Percentiles rank a stretch among this genome's conserved stretches.
Evolutionary conservation across 78 protist species (phyloP).

Genomic region (Dictyostelium firmibasis): DNA sequence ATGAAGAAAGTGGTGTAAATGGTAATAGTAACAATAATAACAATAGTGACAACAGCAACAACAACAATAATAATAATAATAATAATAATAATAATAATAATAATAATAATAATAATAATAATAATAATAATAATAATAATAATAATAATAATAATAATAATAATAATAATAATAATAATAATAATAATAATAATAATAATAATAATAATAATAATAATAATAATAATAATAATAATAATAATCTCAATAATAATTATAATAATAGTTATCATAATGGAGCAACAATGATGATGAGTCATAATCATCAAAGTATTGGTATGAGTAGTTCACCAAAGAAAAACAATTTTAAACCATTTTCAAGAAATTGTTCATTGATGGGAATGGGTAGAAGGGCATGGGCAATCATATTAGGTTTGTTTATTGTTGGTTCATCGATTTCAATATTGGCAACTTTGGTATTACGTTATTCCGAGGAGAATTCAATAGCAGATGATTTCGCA

Average conservation of each 20-base stretch:
- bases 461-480: slow-evolving; percentile 40
- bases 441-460: slow-evolving; percentile 43
- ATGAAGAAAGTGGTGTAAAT: background rate
- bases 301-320: background rate
- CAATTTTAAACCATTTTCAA: slow-evolving; percentile 33
- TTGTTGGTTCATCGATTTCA: slow-evolving; percentile 53
- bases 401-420: slow-evolving; percentile 47
- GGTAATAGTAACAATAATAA: background rate
- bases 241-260: background rate
- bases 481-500: slow-evolving; percentile 37
- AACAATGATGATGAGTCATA: background rate
- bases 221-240: no score
- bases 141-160: background rate
- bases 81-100: background rate
- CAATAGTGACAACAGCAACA: background rate
- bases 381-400: slow-evolving; percentile 79
- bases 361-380: slow-evolving; percentile 40
- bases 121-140: background rate
- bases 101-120: background rate
- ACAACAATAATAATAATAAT: background rate
- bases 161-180: background rate
- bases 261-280: background rate
- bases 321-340: slow-evolving; percentile 9
- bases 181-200: background rate
- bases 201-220: background rate